Conservation (phyloP, 2,329 filamentous ascomycete genomes). For the Aspergillus fructus region DNA sequence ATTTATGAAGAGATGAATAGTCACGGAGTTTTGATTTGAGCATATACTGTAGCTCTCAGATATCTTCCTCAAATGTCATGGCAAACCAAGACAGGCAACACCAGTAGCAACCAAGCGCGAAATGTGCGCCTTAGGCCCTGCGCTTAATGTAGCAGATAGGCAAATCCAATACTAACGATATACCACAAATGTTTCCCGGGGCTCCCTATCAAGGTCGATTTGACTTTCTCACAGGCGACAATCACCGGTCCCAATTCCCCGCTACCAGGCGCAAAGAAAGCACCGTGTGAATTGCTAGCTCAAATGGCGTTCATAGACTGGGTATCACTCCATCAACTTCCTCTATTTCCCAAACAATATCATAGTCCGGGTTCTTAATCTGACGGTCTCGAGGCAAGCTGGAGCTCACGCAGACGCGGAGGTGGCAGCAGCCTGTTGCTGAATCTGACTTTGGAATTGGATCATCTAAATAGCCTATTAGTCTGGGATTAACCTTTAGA, state of each 20-base stretch:
- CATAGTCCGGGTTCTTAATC: neutral
- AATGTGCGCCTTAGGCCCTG: neutral
- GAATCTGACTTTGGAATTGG: conserved; percentile 39
- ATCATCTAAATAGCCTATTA: conserved; percentile 34
- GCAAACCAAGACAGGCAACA: neutral
- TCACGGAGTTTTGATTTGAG: conserved; percentile 15
- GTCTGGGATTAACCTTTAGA: neutral
- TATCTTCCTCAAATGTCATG: neutral
- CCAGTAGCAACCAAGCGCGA: neutral
- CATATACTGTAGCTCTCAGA: neutral
- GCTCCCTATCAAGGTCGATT: neutral
- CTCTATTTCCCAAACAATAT: neutral
- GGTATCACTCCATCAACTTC: neutral
- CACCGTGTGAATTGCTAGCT: neutral
- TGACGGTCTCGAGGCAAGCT: neutral
- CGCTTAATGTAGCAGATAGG: neutral
- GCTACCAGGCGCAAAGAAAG: neutral
- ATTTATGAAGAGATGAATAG: conserved; percentile 25
- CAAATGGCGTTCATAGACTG: neutral
- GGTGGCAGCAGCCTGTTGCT: conserved; percentile 33
- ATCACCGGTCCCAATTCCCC: neutral
- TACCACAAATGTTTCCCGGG: neutral
- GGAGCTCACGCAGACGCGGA: conserved; percentile 32
- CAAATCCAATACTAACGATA: neutral
- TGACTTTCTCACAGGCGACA: neutral